Conservation (phyloP, 164 flowering plant species). For the Kalanchoe fedtschenkoi region DNA sequence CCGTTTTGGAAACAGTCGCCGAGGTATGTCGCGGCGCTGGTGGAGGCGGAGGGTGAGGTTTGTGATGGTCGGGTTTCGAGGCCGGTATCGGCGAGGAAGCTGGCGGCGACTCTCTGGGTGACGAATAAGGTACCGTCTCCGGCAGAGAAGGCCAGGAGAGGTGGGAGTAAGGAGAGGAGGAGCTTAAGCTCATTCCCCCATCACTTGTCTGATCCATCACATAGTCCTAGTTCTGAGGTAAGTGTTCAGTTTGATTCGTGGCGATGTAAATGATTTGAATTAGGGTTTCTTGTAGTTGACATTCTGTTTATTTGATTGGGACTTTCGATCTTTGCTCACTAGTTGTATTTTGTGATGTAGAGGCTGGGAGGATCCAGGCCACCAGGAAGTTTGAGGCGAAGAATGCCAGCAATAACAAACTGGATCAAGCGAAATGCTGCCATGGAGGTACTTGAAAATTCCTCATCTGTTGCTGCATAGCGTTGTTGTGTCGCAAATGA, state of each 20-base stretch:
- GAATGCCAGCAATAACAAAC: slow-evolving; percentile 36
- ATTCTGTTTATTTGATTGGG: background rate
- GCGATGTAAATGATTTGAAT: too few species aligned
- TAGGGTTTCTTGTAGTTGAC: too few species aligned
- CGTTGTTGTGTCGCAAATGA: background rate
- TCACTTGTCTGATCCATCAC: slow-evolving; percentile 91
- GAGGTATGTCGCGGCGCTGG: slow-evolving; percentile 39
- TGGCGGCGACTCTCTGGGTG: slow-evolving; percentile 96
- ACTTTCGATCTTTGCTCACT: background rate
- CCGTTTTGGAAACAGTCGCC: slow-evolving; percentile 34
- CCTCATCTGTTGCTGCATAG: slow-evolving; percentile 30
- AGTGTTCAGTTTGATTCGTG: background rate
- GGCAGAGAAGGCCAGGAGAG: slow-evolving; percentile 37
- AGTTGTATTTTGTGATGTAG: slow-evolving; percentile 21
- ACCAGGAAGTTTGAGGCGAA: slow-evolving; percentile 47
- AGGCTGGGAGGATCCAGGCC: slow-evolving; percentile 62
- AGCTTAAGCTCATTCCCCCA: slow-evolving; percentile 60
- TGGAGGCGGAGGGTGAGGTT: slow-evolving; percentile 37
- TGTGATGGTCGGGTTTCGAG: slow-evolving; percentile 19
- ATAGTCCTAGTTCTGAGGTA: slow-evolving; percentile 86
- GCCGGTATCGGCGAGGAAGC: slow-evolving; percentile 83
- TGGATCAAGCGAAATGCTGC: slow-evolving; percentile 24
- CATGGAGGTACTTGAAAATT: slow-evolving; percentile 49
- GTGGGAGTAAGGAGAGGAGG: slow-evolving; percentile 18
- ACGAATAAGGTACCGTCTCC: slow-evolving; percentile 78